A percentile compares a stretch with the other conserved stretches of the same genome.
phyloP scores from a whole-genome alignment of 148 eudicot species.

The Diospyros lotus region DNA sequence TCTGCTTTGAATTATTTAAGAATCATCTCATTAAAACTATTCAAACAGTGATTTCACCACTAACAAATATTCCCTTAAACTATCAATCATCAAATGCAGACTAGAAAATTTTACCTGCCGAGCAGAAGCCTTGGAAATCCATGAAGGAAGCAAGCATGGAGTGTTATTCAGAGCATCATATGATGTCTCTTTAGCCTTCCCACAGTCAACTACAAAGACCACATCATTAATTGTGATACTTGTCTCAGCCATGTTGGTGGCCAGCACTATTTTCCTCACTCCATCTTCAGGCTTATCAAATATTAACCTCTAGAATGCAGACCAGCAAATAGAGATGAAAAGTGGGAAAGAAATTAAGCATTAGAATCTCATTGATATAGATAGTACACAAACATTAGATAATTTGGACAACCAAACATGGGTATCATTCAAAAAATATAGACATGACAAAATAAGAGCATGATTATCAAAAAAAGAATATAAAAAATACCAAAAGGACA shows the following conservation, averaged over 20 bases:
- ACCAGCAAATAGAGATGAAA: conserved; percentile 8
- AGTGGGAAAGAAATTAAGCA: background rate
- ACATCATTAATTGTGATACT: conserved; percentile 98
- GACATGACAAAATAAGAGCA: too few species aligned
- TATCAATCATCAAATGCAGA: background rate
- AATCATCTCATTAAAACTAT: background rate
- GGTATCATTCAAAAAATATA: too few species aligned
- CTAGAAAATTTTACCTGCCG: conserved; percentile 54
- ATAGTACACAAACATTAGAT: too few species aligned
- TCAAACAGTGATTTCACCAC: background rate
- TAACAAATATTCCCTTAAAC: background rate
- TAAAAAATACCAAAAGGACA: too few species aligned
- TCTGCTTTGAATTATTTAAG: background rate
- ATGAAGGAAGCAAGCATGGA: conserved; percentile 95
- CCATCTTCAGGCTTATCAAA: conserved; percentile 91
- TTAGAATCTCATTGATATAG: too few species aligned
- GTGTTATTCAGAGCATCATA: conserved; percentile 98
- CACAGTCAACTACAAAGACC: conserved; percentile 96
- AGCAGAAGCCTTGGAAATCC: conserved; percentile 99
- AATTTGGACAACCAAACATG: too few species aligned
- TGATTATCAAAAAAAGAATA: too few species aligned
- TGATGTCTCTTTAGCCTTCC: conserved; percentile 98
- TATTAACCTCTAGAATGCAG: conserved; percentile 69
- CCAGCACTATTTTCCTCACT: conserved; percentile 91
- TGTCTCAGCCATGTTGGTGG: conserved; percentile 99